phyloP scores from a whole-genome alignment of 176 grass and related monocot genomes.

The Cocos nucifera region DNA sequence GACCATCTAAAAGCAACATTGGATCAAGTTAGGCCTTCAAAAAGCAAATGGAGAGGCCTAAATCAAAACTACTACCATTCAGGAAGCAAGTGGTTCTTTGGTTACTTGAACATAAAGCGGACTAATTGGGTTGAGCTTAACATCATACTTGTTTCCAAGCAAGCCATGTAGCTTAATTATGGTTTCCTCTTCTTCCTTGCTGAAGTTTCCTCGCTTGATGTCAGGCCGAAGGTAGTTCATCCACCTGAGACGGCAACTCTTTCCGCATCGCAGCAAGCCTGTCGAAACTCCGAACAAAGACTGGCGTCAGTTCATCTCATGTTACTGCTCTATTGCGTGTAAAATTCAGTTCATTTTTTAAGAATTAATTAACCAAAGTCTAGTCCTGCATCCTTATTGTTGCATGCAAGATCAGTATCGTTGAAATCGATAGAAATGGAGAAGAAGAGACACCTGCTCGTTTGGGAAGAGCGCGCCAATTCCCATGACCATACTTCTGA shows the following conservation, averaged over 20 bases:
- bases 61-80: too few relatives aligned
- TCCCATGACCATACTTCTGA: conserved; percentile 19
- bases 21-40: neutral
- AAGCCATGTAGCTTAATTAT: conserved; percentile 5
- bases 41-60: too few relatives aligned
- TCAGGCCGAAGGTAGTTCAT: conserved; percentile 21
- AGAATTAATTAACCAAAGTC: too few relatives aligned
- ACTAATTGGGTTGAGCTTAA: neutral
- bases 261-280: conserved; percentile 17
- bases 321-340: neutral
- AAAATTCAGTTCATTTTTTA: too few relatives aligned
- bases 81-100: neutral
- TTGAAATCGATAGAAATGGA: neutral
- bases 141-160: conserved; percentile 13
- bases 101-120: neutral
- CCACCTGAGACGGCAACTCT: conserved; percentile 17
- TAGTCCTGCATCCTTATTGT: too few relatives aligned
- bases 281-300: neutral
- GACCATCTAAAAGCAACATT: conserved; percentile 5
- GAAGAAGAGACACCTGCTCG: neutral
- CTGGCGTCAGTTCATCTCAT: neutral
- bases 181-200: conserved; percentile 15
- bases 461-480: conserved; percentile 13
- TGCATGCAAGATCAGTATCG: too few relatives aligned
- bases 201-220: conserved; percentile 19